Conservation (phyloP, 1,139 yeast genomes). For the Saccharomyces hybrid region DNA sequence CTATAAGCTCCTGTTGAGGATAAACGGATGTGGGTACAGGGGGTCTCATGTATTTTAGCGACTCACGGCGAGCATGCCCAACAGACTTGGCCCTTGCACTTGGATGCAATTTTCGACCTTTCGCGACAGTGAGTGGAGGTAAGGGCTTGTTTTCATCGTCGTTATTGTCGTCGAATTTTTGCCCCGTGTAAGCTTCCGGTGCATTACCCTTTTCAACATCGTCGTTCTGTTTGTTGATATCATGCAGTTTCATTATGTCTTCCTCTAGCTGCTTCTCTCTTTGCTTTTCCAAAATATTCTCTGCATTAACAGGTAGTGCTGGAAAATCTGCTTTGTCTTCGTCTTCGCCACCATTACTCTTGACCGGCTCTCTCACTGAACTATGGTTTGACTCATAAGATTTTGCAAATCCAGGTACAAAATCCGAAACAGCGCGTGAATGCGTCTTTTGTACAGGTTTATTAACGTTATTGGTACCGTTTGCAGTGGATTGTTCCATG, state of each 20-base stretch:
- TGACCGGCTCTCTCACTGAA: not conserved
- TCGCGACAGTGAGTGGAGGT: constrained; percentile 13
- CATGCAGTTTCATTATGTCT: constrained; percentile 11
- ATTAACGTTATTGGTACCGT: constrained; percentile 1
- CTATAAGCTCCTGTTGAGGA: constrained; percentile 30
- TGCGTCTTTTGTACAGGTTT: constrained; percentile 24
- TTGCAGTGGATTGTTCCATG: constrained; percentile 4
- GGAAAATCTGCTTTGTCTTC: constrained; percentile 14
- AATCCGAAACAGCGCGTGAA: constrained; percentile 34
- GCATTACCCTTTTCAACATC: not conserved
- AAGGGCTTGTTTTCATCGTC: constrained; percentile 14
- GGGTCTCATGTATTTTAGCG: constrained; percentile 35
- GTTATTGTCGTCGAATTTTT: not conserved
- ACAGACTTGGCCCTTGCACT: constrained; percentile 81
- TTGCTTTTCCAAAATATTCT: constrained; percentile 21
- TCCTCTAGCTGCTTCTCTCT: constrained; percentile 14
- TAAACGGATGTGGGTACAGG: constrained; percentile 31
- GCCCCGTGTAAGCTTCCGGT: constrained; percentile 4
- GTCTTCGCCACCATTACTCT: not conserved
- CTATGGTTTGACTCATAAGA: constrained; percentile 1
- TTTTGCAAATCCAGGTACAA: constrained; percentile 22
- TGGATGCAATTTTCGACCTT: constrained; percentile 49
- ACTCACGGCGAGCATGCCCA: constrained; percentile 64
- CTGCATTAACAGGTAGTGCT: constrained; percentile 26
- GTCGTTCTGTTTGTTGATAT: not conserved